phyloP scores from a whole-genome alignment of 108 stramenopile species.

The Skeletonema marinoi region DNA sequence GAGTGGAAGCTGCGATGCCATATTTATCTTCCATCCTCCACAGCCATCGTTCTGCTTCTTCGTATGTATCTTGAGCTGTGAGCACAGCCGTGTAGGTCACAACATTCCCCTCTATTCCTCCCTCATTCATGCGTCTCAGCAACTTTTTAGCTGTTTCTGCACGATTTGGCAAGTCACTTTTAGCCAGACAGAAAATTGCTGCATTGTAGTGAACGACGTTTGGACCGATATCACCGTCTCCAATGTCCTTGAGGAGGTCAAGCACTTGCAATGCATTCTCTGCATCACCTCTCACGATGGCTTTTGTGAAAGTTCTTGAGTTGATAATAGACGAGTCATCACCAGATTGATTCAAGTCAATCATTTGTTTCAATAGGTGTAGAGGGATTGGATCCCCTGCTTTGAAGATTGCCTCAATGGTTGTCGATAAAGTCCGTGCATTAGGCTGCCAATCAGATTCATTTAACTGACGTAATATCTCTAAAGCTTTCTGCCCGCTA shows the following conservation, averaged over 20 bases:
- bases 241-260: not conserved
- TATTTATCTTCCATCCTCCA: not conserved
- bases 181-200: slow-evolving; percentile 1
- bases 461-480: not conserved
- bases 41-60: not conserved
- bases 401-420: slow-evolving; percentile 8
- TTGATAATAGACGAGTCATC: slow-evolving; percentile 8
- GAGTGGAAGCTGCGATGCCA: slow-evolving; percentile 5
- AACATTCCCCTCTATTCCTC: not conserved
- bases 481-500: slow-evolving; percentile 5
- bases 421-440: slow-evolving; percentile 1
- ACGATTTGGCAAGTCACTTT: not conserved
- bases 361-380: not conserved
- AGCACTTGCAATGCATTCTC: slow-evolving; percentile 8
- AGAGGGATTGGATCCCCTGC: not conserved
- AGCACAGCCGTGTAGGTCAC: slow-evolving; percentile 3
- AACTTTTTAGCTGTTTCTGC: not conserved
- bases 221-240: not conserved
- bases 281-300: slow-evolving; percentile 6
- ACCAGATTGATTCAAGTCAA: not conserved
- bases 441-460: not conserved
- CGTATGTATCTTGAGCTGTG: not conserved
- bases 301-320: slow-evolving; percentile 6
- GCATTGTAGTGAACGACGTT: slow-evolving; percentile 10
- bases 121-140: not conserved